These are phyloP conservation scores for Pichia californica DNA, from an alignment of 805 yeast genomes.

Conservation along the genomic window DNA sequence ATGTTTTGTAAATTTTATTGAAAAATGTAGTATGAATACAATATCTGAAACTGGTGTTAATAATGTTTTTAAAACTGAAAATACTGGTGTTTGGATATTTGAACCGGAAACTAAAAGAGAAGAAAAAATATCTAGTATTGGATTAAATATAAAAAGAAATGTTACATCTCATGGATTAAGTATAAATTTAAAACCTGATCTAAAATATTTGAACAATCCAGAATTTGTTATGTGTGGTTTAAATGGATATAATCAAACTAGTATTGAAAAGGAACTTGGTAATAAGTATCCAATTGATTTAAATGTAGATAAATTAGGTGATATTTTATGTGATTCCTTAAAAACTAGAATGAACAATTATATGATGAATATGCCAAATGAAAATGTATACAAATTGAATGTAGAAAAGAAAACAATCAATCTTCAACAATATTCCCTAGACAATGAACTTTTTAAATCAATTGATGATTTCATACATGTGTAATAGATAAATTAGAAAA, in stretches of 20 bases:
- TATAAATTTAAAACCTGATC: conserved; percentile 69
- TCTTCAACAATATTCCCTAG: not conserved
- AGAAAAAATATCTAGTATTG: conserved; percentile 79
- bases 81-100: conserved; percentile 85
- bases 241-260: conserved; percentile 52
- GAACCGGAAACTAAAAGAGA: conserved; percentile 12
- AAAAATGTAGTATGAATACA: conserved; percentile 27
- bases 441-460: not conserved
- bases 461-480: not conserved
- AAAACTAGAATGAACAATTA: conserved; percentile 20
- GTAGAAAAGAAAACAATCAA: not conserved
- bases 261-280: conserved; percentile 32
- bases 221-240: conserved; percentile 82
- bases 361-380: conserved; percentile 1
- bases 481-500: not conserved
- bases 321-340: conserved; percentile 37
- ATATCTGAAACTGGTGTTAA: conserved; percentile 31
- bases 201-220: conserved; percentile 55
- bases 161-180: conserved; percentile 89
- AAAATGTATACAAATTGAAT: not conserved
- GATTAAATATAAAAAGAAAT: conserved; percentile 77
- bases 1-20: conserved; percentile 45
- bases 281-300: conserved; percentile 10
- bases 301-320: conserved; percentile 30
- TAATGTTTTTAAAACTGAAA: conserved; percentile 44